Conservation (phyloP, 1,139 yeast genomes). For the Yamadazyma oceani region DNA sequence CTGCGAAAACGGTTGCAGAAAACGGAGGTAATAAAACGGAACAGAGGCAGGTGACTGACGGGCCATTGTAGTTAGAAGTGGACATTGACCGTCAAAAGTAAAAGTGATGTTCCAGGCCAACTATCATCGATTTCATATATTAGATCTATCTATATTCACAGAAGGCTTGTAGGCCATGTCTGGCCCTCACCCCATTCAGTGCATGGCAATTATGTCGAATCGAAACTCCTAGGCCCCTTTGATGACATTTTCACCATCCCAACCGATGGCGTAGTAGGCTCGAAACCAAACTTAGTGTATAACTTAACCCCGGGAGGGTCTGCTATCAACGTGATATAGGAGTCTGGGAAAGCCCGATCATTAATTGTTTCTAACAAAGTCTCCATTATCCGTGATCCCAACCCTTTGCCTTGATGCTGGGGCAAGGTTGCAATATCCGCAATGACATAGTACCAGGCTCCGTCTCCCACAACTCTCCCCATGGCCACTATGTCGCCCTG, state of each 20-base stretch:
- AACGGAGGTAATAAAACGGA: no score
- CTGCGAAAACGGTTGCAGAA: no score
- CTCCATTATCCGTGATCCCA: slow-evolving; percentile 3
- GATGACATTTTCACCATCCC: background rate
- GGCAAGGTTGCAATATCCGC: slow-evolving; percentile 10
- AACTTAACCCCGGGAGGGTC: slow-evolving; percentile 9
- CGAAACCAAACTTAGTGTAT: slow-evolving; percentile 7
- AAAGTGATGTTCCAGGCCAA: no score
- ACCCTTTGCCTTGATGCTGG: slow-evolving; percentile 7
- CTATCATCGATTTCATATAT: no score
- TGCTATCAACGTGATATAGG: slow-evolving; percentile 6
- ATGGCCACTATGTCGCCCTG: slow-evolving; percentile 6
- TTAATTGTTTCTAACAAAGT: slow-evolving; percentile 4
- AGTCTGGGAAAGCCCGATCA: slow-evolving; percentile 1
- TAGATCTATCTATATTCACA: no score
- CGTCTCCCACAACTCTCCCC: slow-evolving; percentile 10
- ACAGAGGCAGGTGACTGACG: no score
- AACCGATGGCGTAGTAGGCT: background rate
- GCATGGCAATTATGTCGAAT: no score
- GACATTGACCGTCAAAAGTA: no score
- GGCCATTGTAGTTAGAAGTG: no score
- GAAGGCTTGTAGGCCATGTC: no score
- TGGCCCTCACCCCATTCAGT: no score
- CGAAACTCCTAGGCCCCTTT: no score
- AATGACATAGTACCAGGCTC: slow-evolving; percentile 9